A percentile compares a stretch with the other conserved stretches of the same genome.
phyloP scores from a whole-genome alignment of 1,284 basidiomycete species.

The Apiotrichum sp. region DNA sequence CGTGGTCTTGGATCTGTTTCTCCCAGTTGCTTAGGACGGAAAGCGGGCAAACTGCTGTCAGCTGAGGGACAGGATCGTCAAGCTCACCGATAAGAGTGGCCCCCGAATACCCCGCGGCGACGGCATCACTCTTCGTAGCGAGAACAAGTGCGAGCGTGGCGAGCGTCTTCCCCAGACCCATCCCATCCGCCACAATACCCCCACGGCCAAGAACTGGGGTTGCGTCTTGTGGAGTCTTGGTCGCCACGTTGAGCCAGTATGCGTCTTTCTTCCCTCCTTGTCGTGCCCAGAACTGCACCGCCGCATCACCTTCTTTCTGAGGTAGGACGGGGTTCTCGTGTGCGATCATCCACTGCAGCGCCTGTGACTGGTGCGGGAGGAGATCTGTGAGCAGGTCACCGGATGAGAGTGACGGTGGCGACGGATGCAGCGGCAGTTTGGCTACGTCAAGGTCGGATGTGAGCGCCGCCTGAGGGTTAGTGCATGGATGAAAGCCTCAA shows the following conservation, averaged over 20 bases:
- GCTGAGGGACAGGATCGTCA: neutral
- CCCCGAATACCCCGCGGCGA: constrained; percentile 53
- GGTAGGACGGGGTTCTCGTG: constrained; percentile 69
- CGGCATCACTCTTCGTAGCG: constrained; percentile 62
- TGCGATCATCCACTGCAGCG: constrained; percentile 61
- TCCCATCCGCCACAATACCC: constrained; percentile 79
- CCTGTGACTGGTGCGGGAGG: constrained; percentile 61
- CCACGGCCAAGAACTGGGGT: constrained; percentile 68
- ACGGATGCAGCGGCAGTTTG: constrained; percentile 43
- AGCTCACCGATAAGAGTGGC: constrained; percentile 66
- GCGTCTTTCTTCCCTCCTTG: constrained; percentile 51
- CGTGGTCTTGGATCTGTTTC: constrained; percentile 76
- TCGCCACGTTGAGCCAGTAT: constrained; percentile 58
- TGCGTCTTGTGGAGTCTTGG: constrained; percentile 64
- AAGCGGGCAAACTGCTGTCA: constrained; percentile 65
- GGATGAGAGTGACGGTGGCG: constrained; percentile 61
- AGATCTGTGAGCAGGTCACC: constrained; percentile 65
- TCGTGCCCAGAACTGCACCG: constrained; percentile 81
- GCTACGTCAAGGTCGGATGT: constrained; percentile 36
- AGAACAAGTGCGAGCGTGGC: constrained; percentile 71
- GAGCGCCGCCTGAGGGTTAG: constrained; percentile 29
- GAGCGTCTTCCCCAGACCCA: constrained; percentile 79
- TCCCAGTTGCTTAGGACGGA: constrained; percentile 88
- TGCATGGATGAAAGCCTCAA: neutral
- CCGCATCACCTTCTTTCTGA: constrained; percentile 58